Evolutionary conservation across 164 flowering plant species (phyloP).

Genomic region (Tetracentron sinense): DNA sequence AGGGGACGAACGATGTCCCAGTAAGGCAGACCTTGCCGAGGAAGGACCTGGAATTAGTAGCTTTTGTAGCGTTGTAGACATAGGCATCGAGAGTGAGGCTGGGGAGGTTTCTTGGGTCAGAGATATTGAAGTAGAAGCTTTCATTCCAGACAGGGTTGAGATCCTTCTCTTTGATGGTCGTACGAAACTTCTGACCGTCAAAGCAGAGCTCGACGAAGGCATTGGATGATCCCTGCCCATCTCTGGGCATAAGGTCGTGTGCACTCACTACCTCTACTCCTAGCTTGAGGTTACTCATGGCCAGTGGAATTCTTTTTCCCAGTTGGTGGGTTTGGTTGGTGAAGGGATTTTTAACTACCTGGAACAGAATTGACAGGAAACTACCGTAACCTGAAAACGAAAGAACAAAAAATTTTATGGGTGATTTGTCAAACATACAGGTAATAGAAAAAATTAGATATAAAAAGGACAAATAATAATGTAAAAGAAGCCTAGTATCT

Average conservation of each 20-base stretch:
- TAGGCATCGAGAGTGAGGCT: conserved; percentile 60
- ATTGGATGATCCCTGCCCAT: conserved; percentile 77
- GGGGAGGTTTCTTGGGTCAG: conserved; percentile 62
- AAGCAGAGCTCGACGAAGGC: conserved; percentile 75
- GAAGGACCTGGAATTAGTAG: conserved; percentile 52
- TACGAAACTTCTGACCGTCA: conserved; percentile 72
- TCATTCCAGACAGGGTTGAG: conserved; percentile 94
- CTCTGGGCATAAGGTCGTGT: conserved; percentile 82
- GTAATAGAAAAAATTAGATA: neutral
- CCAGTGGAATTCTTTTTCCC: neutral
- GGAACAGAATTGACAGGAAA: neutral
- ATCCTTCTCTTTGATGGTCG: conserved; percentile 80
- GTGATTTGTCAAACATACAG: neutral
- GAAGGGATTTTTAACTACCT: conserved; percentile 9
- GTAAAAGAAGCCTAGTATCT: neutral
- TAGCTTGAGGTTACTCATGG: conserved; percentile 70
- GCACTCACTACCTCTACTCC: conserved; percentile 84
- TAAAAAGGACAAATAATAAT: neutral
- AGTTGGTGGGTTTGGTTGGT: conserved; percentile 9
- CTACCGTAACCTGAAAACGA: conserved; percentile 12
- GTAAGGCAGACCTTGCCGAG: conserved; percentile 73
- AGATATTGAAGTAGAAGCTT: conserved; percentile 78
- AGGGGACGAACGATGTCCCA: conserved; percentile 78
- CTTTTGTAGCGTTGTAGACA: conserved; percentile 44
- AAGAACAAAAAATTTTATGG: neutral